Percentiles rank a stretch among this genome's conserved stretches.
These are phyloP conservation scores for Esteya vermicola DNA, from an alignment of 2,329 filamentous ascomycete genomes.

Conservation along the genomic window DNA sequence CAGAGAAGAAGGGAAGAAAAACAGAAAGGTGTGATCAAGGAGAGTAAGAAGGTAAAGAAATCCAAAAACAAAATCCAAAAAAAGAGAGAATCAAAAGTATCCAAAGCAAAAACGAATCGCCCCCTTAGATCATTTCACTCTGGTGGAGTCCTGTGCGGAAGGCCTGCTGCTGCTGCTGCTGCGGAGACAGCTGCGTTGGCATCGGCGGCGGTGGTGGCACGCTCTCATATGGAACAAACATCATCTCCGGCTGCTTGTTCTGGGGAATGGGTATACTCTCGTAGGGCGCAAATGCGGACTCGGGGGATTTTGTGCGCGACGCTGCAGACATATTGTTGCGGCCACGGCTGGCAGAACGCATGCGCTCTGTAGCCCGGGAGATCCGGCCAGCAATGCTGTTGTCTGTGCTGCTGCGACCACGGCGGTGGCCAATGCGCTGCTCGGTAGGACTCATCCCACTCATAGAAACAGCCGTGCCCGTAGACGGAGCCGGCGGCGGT, in stretches of 20 bases:
- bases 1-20: slow-evolving; percentile 13
- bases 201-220: slow-evolving; percentile 18
- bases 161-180: slow-evolving; percentile 19
- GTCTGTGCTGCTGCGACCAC: slow-evolving; percentile 41
- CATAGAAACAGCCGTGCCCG: no score
- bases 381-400: slow-evolving; percentile 37
- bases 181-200: slow-evolving; percentile 16
- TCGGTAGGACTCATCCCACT: not conserved
- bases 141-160: slow-evolving; percentile 36
- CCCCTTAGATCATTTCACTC: slow-evolving; percentile 39
- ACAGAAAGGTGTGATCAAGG: no score
- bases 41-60: not conserved
- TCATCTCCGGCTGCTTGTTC: slow-evolving; percentile 21
- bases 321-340: slow-evolving; percentile 27
- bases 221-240: slow-evolving; percentile 26
- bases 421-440: slow-evolving; percentile 30
- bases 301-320: slow-evolving; percentile 23
- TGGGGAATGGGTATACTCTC: slow-evolving; percentile 22
- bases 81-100: no score
- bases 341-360: slow-evolving; percentile 44
- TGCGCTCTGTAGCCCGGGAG: slow-evolving; percentile 43
- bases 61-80: not conserved
- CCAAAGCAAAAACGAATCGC: not conserved
- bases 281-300: slow-evolving; percentile 18
- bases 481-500: slow-evolving; percentile 18